Base-by-base conservation (phyloP, 371 early-diverging fungal species). In the Apophysomyces elegans region DNA sequence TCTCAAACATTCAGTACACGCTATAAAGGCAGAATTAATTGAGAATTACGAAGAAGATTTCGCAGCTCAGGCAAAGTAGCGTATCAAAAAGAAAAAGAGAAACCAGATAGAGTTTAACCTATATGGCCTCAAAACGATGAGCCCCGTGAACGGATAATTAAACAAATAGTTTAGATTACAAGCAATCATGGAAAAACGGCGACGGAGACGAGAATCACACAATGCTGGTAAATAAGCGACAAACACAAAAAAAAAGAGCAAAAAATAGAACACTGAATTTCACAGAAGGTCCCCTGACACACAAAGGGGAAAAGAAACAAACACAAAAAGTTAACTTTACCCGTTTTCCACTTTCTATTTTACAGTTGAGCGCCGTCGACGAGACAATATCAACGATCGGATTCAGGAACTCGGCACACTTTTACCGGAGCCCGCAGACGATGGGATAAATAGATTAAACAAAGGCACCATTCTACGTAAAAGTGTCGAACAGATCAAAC, bases 331-430 rank as follows among this genome's bases (percentile, higher is more conserved):
- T 26, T 26, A 26, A 26, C 32, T 26, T 26, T 26, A 26, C 43
- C 14, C 56, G 12, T 35, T 35, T 12, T 68, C 38, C 61, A 26
- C 32, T 7, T 47, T 45, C 43, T 59, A 35, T 58, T 41, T 47
- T 46, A 26, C 68, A 81, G 94, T 96, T 32, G 97, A 96, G 70
- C 83, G 96, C 63, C 89, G 97, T 37, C 85, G 97, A 35, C 86
- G 97, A 46, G 97, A 96, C 74, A 93, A 95, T 77, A 96, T 96
- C 81, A 96, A 96, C 70, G 97, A 96, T 69, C 92, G 92, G 70
- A 96, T 96, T 65, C 92, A 94, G 67, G 96, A 96, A 68, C 84
- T 96, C 54, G 84, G 86, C n/a, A 84, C 85, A 12, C 77, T 96
- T 44, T 76, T 96, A 43, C 96, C 95, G 26, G 75, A 64, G 77